These are phyloP conservation scores for Leptomonas seymouri DNA, from an alignment of 208 protist species.

Conservation along the genomic window DNA sequence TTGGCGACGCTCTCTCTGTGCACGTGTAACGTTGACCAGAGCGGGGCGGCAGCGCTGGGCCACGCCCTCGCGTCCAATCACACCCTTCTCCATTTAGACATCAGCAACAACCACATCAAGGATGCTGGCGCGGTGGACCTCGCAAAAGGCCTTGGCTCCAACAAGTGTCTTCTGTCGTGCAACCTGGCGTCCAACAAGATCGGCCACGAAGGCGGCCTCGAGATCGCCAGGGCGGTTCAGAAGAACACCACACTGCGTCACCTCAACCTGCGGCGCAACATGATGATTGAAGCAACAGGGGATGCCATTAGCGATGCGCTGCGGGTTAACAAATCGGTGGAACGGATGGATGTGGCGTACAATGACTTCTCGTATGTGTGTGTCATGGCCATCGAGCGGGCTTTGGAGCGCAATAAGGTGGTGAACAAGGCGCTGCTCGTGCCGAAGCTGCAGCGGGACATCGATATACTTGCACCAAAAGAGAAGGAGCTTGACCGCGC, in stretches of 20 bases:
- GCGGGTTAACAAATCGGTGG: slow-evolving; percentile 61
- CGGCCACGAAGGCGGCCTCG: slow-evolving; percentile 72
- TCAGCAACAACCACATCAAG: slow-evolving; percentile 88
- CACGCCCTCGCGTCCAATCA: slow-evolving; percentile 52
- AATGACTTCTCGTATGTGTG: slow-evolving; percentile 94
- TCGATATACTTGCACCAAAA: slow-evolving; percentile 75
- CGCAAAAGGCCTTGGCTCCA: slow-evolving; percentile 68
- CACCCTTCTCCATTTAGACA: slow-evolving; percentile 59
- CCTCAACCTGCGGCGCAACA: slow-evolving; percentile 84
- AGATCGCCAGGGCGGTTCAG: slow-evolving; percentile 58
- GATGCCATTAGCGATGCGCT: slow-evolving; percentile 74
- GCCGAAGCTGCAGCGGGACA: slow-evolving; percentile 75
- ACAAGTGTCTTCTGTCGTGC: slow-evolving; percentile 63
- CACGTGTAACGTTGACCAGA: slow-evolving; percentile 64
- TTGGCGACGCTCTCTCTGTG: slow-evolving; percentile 51
- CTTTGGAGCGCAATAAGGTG: slow-evolving; percentile 67
- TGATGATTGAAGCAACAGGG: slow-evolving; percentile 72
- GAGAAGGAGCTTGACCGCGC: slow-evolving; percentile 83
- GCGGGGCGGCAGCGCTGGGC: slow-evolving; percentile 61
- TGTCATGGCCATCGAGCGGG: slow-evolving; percentile 65
- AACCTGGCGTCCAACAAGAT: slow-evolving; percentile 85
- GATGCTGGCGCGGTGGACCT: slow-evolving; percentile 78
- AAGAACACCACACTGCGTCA: slow-evolving; percentile 72
- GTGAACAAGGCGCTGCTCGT: slow-evolving; percentile 75
- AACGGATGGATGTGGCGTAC: slow-evolving; percentile 88